Percentiles rank a stretch among this genome's conserved stretches.
Evolutionary conservation across 306 rosid species (phyloP).

Genomic region (Lathyrus oleraceus): DNA sequence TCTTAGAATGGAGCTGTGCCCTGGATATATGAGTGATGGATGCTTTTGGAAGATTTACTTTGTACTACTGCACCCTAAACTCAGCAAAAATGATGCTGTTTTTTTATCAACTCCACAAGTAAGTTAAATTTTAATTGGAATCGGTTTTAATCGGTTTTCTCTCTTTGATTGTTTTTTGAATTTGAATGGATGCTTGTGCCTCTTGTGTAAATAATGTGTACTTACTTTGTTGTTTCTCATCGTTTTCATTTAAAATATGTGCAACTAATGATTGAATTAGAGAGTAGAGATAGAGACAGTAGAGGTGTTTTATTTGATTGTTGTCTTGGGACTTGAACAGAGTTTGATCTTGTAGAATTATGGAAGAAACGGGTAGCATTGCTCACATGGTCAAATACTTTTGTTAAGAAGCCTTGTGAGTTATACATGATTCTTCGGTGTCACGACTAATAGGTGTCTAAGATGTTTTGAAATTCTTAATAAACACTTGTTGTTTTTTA

Average conservation of each 20-base stretch:
- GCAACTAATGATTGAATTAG: constrained; percentile 6
- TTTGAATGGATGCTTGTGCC: background rate
- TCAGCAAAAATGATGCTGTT: constrained; percentile 59
- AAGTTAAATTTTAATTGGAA: constrained; percentile 38
- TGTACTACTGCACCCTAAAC: constrained; percentile 77
- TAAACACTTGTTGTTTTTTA: constrained; percentile 9
- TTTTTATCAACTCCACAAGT: constrained; percentile 75
- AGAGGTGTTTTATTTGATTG: background rate
- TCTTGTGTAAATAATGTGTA: background rate
- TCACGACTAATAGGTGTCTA: background rate
- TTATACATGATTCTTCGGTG: background rate
- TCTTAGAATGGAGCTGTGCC: constrained; percentile 81
- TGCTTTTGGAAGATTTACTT: constrained; percentile 86
- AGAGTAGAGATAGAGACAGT: constrained; percentile 17
- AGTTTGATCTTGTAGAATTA: background rate
- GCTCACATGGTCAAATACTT: background rate
- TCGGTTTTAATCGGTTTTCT: background rate
- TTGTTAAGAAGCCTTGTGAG: background rate
- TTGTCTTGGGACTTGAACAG: constrained; percentile 5
- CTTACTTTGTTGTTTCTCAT: background rate
- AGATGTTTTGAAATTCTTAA: constrained; percentile 4
- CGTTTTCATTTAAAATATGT: background rate
- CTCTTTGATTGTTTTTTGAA: constrained; percentile 5
- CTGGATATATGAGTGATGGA: constrained; percentile 79
- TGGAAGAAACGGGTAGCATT: background rate